phyloP scores from a whole-genome alignment of 768 basidiomycete species.

The Boletus huronensis region DNA sequence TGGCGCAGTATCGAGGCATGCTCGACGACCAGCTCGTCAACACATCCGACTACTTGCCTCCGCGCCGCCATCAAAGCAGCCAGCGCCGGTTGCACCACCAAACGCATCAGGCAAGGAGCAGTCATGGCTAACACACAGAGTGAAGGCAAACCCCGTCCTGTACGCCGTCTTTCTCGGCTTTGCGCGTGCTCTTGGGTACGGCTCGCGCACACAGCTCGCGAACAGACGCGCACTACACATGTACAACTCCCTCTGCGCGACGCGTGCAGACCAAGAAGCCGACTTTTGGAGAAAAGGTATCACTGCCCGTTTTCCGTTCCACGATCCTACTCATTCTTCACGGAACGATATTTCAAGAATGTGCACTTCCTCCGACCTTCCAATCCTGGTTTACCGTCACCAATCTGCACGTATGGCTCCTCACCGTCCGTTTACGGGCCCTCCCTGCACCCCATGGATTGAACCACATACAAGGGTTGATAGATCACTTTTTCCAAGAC shows the following conservation, averaged over 20 bases:
- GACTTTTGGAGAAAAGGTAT: conserved; percentile 65
- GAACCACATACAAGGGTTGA: conserved; percentile 72
- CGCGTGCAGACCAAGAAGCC: conserved; percentile 54
- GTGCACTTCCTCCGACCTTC: conserved; percentile 84
- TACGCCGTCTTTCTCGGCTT: conserved; percentile 45
- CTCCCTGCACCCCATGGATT: conserved; percentile 66
- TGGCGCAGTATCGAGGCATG: conserved; percentile 1
- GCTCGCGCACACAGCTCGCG: conserved; percentile 57
- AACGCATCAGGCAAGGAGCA: conserved; percentile 22
- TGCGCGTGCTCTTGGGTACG: conserved; percentile 55
- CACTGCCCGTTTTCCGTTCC: conserved; percentile 5
- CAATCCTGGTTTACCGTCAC: conserved; percentile 96
- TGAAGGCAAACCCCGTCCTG: conserved; percentile 48
- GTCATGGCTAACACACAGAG: conserved; percentile 54
- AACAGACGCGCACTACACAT: conserved; percentile 54
- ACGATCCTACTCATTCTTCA: neutral
- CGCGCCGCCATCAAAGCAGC: conserved; percentile 1
- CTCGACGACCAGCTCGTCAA: conserved; percentile 7
- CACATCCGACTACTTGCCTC: conserved; percentile 14
- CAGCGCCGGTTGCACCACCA: conserved; percentile 2
- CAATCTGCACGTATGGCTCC: conserved; percentile 89
- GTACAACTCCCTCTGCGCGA: conserved; percentile 55
- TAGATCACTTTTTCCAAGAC: conserved; percentile 95
- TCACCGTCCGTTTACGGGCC: conserved; percentile 82
- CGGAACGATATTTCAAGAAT: conserved; percentile 46